A percentile compares a stretch with the other conserved stretches of the same genome.
Conservation (phyloP, 345 rosid genomes). For the Eucalyptus dawsonii region DNA sequence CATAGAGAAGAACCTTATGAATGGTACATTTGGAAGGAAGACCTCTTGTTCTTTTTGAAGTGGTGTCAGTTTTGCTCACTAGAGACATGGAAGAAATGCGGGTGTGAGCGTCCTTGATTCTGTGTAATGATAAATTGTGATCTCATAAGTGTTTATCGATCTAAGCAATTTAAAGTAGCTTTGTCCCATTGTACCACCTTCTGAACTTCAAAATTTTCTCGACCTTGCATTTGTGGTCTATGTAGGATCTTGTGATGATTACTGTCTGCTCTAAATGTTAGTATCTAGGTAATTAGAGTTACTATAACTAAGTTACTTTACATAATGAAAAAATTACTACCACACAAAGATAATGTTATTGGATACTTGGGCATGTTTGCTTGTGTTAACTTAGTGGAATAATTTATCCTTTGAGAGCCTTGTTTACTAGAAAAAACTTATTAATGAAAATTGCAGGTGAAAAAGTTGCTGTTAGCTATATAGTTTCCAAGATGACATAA, state of each 20-base stretch:
- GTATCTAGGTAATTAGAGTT: not conserved
- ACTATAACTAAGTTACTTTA: not conserved
- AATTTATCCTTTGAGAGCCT: not conserved
- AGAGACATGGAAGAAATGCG: not conserved
- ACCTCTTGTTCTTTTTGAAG: not conserved
- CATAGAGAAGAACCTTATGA: not conserved
- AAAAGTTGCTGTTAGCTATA: not conserved
- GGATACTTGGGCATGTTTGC: not conserved
- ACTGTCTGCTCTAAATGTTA: not conserved
- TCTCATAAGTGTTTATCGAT: not conserved
- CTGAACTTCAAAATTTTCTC: not conserved
- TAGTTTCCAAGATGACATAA: not conserved
- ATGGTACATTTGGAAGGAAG: not conserved
- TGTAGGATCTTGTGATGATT: not conserved
- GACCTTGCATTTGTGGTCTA: not conserved
- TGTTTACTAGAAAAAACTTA: not conserved
- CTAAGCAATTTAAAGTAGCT: not conserved
- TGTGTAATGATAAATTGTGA: not conserved
- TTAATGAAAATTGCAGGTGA: not conserved
- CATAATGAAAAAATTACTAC: not conserved
- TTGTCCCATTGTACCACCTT: not conserved
- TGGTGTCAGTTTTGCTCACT: not conserved
- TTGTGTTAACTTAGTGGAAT: not conserved
- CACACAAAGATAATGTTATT: not conserved
- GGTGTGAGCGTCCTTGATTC: not conserved